Conservation (phyloP, 441 rosid genomes). For the Raphanus hybrid region DNA sequence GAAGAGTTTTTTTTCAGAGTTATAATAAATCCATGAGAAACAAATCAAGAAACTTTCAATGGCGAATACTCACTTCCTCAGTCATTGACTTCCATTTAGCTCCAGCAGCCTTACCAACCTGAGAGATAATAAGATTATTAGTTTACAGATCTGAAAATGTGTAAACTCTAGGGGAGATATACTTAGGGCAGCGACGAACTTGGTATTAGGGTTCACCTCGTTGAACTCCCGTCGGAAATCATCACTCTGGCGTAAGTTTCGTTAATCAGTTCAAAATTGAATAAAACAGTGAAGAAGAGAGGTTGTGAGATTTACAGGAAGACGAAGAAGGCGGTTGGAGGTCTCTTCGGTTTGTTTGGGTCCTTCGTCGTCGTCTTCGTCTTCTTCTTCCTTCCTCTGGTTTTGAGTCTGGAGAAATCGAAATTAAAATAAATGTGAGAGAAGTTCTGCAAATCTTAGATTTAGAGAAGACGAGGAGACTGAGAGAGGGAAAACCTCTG, state of each 20-base stretch:
- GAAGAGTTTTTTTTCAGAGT: too few relatives aligned
- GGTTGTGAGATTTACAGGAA: too few relatives aligned
- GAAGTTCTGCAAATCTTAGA: constrained; percentile 21
- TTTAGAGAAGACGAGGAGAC: too few relatives aligned
- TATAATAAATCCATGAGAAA: too few relatives aligned
- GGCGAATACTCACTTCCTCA: constrained; percentile 61
- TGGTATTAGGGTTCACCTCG: constrained; percentile 72
- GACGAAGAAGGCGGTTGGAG: too few relatives aligned
- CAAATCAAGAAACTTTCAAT: too few relatives aligned
- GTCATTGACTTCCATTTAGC: constrained; percentile 77
- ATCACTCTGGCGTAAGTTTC: constrained; percentile 34
- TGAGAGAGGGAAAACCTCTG: constrained; percentile 31
- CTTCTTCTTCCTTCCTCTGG: constrained; percentile 60
- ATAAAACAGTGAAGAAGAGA: constrained; percentile 58
- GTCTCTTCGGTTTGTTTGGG: constrained; percentile 76
- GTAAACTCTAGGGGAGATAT: neutral
- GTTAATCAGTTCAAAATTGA: neutral
- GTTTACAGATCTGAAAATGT: constrained; percentile 27
- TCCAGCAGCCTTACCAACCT: constrained; percentile 94
- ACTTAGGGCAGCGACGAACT: constrained; percentile 82
- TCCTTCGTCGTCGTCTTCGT: too few relatives aligned
- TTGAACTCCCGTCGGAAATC: constrained; percentile 71
- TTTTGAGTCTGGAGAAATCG: constrained; percentile 49
- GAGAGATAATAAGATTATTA: neutral
- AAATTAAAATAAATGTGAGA: neutral